A percentile compares a stretch with the other conserved stretches of the same genome.
Conservation (phyloP, 2,329 filamentous ascomycete genomes). For the Didymella arachidicola region DNA sequence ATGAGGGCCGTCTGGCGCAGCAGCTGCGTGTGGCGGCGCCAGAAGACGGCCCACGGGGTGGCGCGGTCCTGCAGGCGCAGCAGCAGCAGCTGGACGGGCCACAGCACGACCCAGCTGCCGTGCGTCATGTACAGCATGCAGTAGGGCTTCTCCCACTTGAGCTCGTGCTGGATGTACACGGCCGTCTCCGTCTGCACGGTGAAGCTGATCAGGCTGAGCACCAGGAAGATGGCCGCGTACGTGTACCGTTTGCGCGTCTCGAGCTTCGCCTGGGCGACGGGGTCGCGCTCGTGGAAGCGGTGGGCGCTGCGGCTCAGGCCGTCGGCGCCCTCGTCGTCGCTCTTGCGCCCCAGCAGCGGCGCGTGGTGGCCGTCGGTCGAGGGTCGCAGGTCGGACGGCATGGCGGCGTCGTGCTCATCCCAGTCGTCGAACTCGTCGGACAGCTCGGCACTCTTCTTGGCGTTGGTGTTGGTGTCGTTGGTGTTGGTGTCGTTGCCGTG, state of each 20-base stretch:
- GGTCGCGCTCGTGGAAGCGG: constrained; percentile 79
- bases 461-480: not conserved
- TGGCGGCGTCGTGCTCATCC: constrained; percentile 55
- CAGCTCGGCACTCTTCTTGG: constrained; percentile 1
- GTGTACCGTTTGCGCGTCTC: constrained; percentile 84
- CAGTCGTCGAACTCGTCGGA: constrained; percentile 55
- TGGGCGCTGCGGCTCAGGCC: constrained; percentile 43
- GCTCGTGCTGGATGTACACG: constrained; percentile 88
- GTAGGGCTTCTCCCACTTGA: constrained; percentile 98
- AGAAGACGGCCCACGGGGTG: constrained; percentile 83
- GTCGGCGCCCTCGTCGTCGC: constrained; percentile 47
- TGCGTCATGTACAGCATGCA: constrained; percentile 99
- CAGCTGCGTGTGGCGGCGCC: constrained; percentile 73
- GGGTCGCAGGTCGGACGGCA: constrained; percentile 60
- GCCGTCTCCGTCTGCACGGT: constrained; percentile 95
- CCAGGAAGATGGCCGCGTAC: constrained; percentile 83
- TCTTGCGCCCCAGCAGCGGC: constrained; percentile 61
- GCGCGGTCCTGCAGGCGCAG: constrained; percentile 80
- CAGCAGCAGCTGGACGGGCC: constrained; percentile 82
- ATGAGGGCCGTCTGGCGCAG: constrained; percentile 77
- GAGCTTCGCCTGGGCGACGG: constrained; percentile 67
- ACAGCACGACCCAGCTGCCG: constrained; percentile 89
- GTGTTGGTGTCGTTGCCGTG: not conserved
- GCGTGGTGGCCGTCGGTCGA: constrained; percentile 56
- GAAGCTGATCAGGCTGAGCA: constrained; percentile 84